Base-by-base conservation (phyloP, 2,329 filamentous ascomycete species). In the Basipetospora chlamydospora region DNA sequence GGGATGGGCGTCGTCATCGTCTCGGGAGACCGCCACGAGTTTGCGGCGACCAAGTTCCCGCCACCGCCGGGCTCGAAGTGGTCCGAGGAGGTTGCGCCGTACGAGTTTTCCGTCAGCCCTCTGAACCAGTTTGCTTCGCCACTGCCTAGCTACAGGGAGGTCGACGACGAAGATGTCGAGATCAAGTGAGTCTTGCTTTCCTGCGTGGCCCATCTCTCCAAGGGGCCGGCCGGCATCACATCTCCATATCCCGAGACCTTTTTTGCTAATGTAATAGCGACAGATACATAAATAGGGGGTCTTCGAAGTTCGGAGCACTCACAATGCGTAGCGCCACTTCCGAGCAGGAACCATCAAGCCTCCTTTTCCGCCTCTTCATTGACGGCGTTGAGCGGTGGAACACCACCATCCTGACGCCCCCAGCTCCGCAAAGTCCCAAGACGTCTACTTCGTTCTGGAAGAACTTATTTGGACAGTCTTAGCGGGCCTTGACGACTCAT, bases 21-120 rank as follows among this genome's bases (percentile, higher is more conserved):
- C 9, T 90, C 81, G 12, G 90, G 90, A 1, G 90, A 98, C 50
- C 69, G 90, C n/a, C 90, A 98, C 52, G 90, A 98, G 55, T 96
- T 96, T 54, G 90, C 83, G 2, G 87, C 88, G 1, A 96, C 88
- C 0, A 76, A 78, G 33, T 80, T 80, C 59, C 79, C 66, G 12
- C 76, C 69, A n/a, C 73, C 66, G 42, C 63, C 46, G 36, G 66
- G 61, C 43, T 72, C 73, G 33, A 70, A 56, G 36, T 84, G 78
- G 77, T 65, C 73, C 0, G 59, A 73, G 33, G 67, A 58, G 28
- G 70, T 74, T 2, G 67, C 77, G 0, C 81, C 92, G 1, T 80
- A 93, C 48, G 90, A 98, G 55, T 96, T 95, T 56, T 90, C 83
- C 17, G 86, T 81, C 1, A 90, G 83, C 38, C 90, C 90, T 1